phyloP scores from a whole-genome alignment of 208 protist species.

The Trypanosoma avium region DNA sequence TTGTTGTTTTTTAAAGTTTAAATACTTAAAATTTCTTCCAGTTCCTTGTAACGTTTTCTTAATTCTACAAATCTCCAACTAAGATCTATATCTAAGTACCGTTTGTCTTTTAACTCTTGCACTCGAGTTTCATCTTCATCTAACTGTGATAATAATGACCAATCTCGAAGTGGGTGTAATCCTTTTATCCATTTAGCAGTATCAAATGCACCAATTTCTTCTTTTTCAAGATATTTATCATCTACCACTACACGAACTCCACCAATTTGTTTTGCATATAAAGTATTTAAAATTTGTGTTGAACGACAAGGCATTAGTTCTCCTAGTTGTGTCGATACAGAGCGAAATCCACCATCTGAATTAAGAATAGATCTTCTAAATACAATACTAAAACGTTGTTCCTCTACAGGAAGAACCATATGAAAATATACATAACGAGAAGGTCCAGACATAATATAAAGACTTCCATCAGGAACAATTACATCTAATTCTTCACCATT shows the following conservation, averaged over 20 bases:
- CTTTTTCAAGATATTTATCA: constrained; percentile 77
- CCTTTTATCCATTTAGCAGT: constrained; percentile 82
- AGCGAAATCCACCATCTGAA: constrained; percentile 80
- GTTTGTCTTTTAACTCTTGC: constrained; percentile 68
- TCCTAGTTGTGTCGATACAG: constrained; percentile 59
- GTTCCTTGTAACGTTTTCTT: constrained; percentile 58
- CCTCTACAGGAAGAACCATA: constrained; percentile 87
- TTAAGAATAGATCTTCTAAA: constrained; percentile 87
- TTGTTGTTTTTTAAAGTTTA: not conserved
- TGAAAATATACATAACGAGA: constrained; percentile 90
- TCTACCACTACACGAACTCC: constrained; percentile 75
- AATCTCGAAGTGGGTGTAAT: constrained; percentile 78
- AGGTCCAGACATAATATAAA: constrained; percentile 88
- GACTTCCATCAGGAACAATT: constrained; percentile 75
- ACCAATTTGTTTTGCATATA: constrained; percentile 84
- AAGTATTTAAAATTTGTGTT: constrained; percentile 82
- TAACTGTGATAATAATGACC: constrained; percentile 79
- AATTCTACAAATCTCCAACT: constrained; percentile 79
- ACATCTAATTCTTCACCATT: constrained; percentile 87
- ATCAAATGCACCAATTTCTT: constrained; percentile 83
- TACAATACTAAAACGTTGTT: constrained; percentile 84
- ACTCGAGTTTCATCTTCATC: constrained; percentile 85
- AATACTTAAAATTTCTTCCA: constrained; percentile 48
- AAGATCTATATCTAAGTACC: constrained; percentile 80
- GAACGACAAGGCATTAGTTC: constrained; percentile 82